Evolutionary conservation across 163 green algal species (phyloP), one percentile per base, ranked within the genome.

Genomic region (Prototheca stagnorum): DNA sequence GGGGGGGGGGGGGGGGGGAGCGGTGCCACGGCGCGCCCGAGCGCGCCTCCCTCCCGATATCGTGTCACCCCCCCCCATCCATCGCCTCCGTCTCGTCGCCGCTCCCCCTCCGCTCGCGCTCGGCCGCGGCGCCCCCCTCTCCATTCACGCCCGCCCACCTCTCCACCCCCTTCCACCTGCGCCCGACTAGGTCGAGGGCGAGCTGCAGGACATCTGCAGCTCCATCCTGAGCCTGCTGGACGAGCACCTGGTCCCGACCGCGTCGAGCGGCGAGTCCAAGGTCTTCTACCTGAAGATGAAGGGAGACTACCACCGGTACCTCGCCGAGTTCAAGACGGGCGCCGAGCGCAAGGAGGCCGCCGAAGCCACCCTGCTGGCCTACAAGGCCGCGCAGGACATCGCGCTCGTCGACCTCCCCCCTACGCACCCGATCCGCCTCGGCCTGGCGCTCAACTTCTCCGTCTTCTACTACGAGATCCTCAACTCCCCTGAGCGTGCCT

Each of bases 401-500:
- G 89, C 90, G 2, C 64, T 93, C 26, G 74, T 87, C 16, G 90
- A 97, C 61, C 69, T 98, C 39, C 77, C 87, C 7, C 82, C 88
- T n/a, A 98, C 90, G 25, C 90, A 98, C 73, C 90, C 90, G 41
- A 98, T 98, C 57, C 78, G 90, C 35, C 78, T 98, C 53, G 90
- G 90, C 51, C 73, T 98, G 49, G 90, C 90, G n/a, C 76, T 98
- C 34, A 98, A 98, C 77, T 98, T 98, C 73, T 95, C 82, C 19
- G 90, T 98, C 9, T 98, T 97, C 71, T 98, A 97, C 74, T 98
- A 98, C 51, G 90, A 98, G 73, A 97, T 98, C 61, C 65, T 97
- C 20, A 99, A 97, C 78, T 95, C 86, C 7, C 91, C 91, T 21
- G 91, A 98, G 75, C 77, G 84, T 24, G 90, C 90, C 3, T 99